Evolutionary conservation across 1,284 basidiomycete genomes (phyloP), one percentile per base, ranked within the genome.

Genomic region (Wallemia hederae): DNA sequence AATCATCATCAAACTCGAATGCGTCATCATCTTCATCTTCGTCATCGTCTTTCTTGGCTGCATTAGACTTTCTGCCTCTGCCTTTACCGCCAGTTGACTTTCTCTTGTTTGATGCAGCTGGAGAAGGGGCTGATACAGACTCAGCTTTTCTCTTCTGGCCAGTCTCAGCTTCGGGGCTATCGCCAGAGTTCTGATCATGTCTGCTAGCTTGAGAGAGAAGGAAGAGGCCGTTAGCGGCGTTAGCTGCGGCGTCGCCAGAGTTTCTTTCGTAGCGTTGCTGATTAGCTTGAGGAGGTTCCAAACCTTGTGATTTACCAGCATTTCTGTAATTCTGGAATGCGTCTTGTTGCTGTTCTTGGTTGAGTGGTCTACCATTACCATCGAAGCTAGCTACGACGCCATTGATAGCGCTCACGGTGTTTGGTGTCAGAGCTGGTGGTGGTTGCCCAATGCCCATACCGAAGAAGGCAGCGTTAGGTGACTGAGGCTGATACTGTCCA

Each of bases 201-300:
- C 92, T 92, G n/a, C 86, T 85, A 24, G 89, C 89, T 70, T 94
- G 88, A 5, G 82, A 85, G 61, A 96, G 80, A 59, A 96, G 74
- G 74, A 91, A 96, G 56, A 96, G 79, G 22, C 90, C 90, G 68
- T 90, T 91, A 60, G 88, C 83, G 29, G 86, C 85, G 5, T 75
- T 73, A 60, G 70, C 77, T 14, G 78, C 72, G 2, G 79, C 74
- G 39, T 71, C 76, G 58, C 72, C 27, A 7, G 61, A 55, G 24
- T 26, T 58, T 55, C 60, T 25, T 31, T 28, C 34, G 27, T 59
- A 61, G 25, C 57, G 59, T 33, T 59, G 60, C 55, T 64, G 14
- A 55, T 59, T 31, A 56, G 58, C 25, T 60, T 59, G 11, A 55
- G 59, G 55, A 60, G 62, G 55, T 60, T 60, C 59, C 33, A 60